Evolutionary conservation across 208 protist genomes (phyloP), one percentile per base, ranked within the genome.

Genomic region (Leishmania amazonensis): DNA sequence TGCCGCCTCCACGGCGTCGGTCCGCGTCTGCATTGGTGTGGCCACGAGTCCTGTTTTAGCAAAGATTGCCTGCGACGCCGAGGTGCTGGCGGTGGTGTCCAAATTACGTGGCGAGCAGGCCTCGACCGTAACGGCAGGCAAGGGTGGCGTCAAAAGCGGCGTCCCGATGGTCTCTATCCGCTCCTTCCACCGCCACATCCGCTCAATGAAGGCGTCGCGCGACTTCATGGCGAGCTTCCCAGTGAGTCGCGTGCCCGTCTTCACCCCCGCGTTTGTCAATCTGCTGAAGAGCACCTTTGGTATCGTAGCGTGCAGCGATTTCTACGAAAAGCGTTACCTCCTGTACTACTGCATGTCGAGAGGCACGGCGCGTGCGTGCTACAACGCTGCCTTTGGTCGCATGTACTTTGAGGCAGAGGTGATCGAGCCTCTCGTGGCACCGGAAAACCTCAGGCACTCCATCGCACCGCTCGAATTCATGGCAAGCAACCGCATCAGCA

Each of bases 51-150:
- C 92, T 2, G 87, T 93, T 24, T 51, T 95, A n/a, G 93, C 95
- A 11, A 97, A 97, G 87, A 89, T 97, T 53, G 95, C 93, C 42
- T 96, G 95, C 79, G 92, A 96, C 45, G 89, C 78, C 1, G 87
- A 94, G 74, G 88, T 90, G 51, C 57, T 76, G 11, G 54, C 58
- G 62, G 75, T 90, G 79, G 40, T 68, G 42, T n/a, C 54, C 7
- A 68, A 60, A 67, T 47, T 35, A 19, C 80, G 72, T 8, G 58
- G 17, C 13, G 54, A 13, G 38, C n/a, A 31, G 54, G 3, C 68
- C 42, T 70, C 40, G 8, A 35, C 28, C 35, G 9, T 40, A 13
- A 42, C 65, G 40, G 0, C 42, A 31, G n/a, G 19, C 17, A 76
- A 31, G 8, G 31, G 53, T 21, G 38, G 38, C 54, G 28, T 1